phyloP scores from a whole-genome alignment of 495 filamentous ascomycete species.

The Neurospora sp. region DNA sequence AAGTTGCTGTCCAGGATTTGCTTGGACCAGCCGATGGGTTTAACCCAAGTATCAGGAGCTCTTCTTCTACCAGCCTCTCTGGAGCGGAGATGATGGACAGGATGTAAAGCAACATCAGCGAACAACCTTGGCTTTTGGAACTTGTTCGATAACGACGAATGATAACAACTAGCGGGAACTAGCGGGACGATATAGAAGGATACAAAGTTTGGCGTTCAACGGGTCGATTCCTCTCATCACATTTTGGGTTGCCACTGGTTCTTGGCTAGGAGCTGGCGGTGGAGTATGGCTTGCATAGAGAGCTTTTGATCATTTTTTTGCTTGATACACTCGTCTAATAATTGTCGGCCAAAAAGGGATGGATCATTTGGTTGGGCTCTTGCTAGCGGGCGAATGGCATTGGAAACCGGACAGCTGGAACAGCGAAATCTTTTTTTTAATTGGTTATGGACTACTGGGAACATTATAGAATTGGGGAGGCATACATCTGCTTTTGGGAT shows the following conservation, averaged over 20 bases:
- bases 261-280: not conserved
- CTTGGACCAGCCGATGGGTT: constrained; percentile 58
- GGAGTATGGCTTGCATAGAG: not conserved
- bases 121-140: not conserved
- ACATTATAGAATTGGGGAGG: not conserved
- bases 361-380: constrained; percentile 1
- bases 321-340: not conserved
- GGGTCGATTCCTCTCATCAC: not conserved
- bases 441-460: constrained; percentile 1
- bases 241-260: not conserved
- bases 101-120: constrained; percentile 11
- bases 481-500: not conserved
- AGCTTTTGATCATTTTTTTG: not conserved
- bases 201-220: constrained; percentile 4
- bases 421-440: constrained; percentile 2
- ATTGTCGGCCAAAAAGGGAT: constrained; percentile 1
- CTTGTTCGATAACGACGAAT: not conserved
- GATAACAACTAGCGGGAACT: not conserved
- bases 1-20: constrained; percentile 82
- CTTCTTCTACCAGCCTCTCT: constrained; percentile 36
- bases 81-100: constrained; percentile 34
- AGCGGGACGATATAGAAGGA: constrained; percentile 10
- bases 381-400: not conserved
- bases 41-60: constrained; percentile 37
- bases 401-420: constrained; percentile 5